Base-by-base conservation (phyloP, 345 rosid genomes). In the Aegle marmelos region DNA sequence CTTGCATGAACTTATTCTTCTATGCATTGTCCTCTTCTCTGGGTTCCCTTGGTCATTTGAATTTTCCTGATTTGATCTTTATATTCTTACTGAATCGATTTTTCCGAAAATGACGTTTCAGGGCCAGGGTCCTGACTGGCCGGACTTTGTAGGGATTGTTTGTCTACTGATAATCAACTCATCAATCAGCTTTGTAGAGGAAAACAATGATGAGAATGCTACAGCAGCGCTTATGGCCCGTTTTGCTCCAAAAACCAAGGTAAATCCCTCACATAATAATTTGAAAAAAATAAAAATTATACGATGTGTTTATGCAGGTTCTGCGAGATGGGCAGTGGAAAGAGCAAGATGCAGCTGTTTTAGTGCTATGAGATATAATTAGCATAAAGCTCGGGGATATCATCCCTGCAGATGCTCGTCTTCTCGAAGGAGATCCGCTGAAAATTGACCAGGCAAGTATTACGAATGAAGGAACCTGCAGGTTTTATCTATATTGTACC, bases 111-210 rank as follows among this genome's bases (percentile, higher is more conserved):
- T 80, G 70, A 31, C 77, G 54, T 89, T 83, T 79, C 93, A 95
- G 99, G 95, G 86, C 1, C 39, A 84, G 76, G 99, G 97, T 82
- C 98, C 99, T 8, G 99, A 93, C 85, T 95, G 99, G 99, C 94
- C 93, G 84, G 99, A 93, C 80, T 92, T 92, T 82, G 93, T 91
- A 58, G 99, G 98, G 34, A 95, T 95, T 22, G 30, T 95, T 36
- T 92, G 97, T 78, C 89, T 95, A 58, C 79, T 95, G 78, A 7
- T 95, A 53, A 91, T 95, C 84, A 95, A 95, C 67, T 93, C 98
- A 65, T 92, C 98, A 19, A 92, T 95, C 77, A 95, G 99, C 80
- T 95, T 95, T 73, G 84, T 95, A 59, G 99, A 95, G 89, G 99
- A 95, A 83, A 94, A 93, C 82, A 95, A 94, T 62, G 98, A 98